Evolutionary conservation across 352 stramenopile genomes (phyloP), one percentile per base, ranked within the genome.

Genomic region (Pythium myriotylum): DNA sequence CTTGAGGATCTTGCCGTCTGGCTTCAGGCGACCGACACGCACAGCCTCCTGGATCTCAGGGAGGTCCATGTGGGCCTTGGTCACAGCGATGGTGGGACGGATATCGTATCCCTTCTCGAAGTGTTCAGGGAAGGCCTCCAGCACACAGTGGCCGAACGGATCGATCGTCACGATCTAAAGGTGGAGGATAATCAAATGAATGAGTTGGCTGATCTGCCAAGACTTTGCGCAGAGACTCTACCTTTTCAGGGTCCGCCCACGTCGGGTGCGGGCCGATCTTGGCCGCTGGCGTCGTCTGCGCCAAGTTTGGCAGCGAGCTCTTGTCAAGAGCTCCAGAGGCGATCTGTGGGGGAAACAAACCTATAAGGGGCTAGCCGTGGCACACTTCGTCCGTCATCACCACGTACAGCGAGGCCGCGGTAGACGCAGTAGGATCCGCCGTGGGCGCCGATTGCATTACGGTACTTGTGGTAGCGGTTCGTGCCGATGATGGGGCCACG

Each of bases 341-440:
- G 55, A 84, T 74, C 78, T 88, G 46, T 41, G 42, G 16, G 57
- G 20, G 1, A 37, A 39, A 40, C 46, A 63, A 39, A 19, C 23
- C 12, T 33, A 20, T 58, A 22, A 39, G 40, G 33, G 10, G 5
- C 5, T 35, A 10, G 5, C 10, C 29, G 10, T 10, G 5, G 5
- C 5, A 35, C 29, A 35, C 29, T 5, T 10, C 29, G 5, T 10
- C 29, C 29, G 10, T 10, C 10, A 10, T 35, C 5, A 35, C 5
- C 29, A 79, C 74, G 51, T 63, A 95, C 97, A 12, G 97, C 97
- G 14, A 99, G 71, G 13, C 96, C 97, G 24, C 96, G 98, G 67
- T 99, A 99, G 67, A 99, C 95, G 68, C 95, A 99, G 77, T 99
- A 99, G 22, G 89, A 98, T 17, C 97, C 97, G 19, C 92, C 91